phyloP scores from a whole-genome alignment of 2,329 filamentous ascomycete species.

The Pyrenophora teres region DNA sequence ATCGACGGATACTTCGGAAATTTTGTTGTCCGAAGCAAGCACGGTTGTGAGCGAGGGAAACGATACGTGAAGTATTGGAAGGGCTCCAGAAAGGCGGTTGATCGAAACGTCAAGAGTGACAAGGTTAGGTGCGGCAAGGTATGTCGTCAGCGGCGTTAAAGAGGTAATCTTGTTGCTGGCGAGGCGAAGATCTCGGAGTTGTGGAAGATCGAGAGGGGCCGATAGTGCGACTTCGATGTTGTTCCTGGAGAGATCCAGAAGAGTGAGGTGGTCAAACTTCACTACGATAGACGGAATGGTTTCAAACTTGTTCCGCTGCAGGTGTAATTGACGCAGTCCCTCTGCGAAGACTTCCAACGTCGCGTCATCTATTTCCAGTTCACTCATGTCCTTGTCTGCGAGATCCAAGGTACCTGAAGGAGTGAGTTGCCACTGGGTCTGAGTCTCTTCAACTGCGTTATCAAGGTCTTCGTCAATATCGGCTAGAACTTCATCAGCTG shows the following conservation, averaged over 20 bases:
- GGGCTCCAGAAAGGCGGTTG: constrained; percentile 72
- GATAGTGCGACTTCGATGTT: constrained; percentile 59
- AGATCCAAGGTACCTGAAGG: constrained; percentile 50
- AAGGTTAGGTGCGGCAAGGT: constrained; percentile 74
- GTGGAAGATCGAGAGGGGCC: constrained; percentile 67
- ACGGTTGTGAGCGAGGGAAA: constrained; percentile 76
- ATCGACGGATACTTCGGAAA: constrained; percentile 73
- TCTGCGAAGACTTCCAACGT: constrained; percentile 51
- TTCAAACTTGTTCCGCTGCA: constrained; percentile 78
- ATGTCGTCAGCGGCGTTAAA: constrained; percentile 66
- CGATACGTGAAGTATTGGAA: constrained; percentile 67
- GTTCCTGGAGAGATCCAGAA: constrained; percentile 77
- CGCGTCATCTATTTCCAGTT: constrained; percentile 48
- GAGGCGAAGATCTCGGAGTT: constrained; percentile 77
- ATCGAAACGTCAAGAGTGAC: constrained; percentile 79
- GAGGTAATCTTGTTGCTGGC: constrained; percentile 71
- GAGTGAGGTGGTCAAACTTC: constrained; percentile 71
- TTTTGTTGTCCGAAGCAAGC: constrained; percentile 77
- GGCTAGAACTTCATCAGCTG: constrained; percentile 38
- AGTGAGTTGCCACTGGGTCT: constrained; percentile 35
- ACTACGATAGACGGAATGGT: constrained; percentile 71
- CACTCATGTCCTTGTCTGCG: constrained; percentile 46
- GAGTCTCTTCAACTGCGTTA: constrained; percentile 7
- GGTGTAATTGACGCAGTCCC: constrained; percentile 62
- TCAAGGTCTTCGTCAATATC: constrained; percentile 11